Evolutionary conservation across 306 rosid genomes (phyloP), one percentile per base, ranked within the genome.

Genomic region (Sesbania bispinosa): DNA sequence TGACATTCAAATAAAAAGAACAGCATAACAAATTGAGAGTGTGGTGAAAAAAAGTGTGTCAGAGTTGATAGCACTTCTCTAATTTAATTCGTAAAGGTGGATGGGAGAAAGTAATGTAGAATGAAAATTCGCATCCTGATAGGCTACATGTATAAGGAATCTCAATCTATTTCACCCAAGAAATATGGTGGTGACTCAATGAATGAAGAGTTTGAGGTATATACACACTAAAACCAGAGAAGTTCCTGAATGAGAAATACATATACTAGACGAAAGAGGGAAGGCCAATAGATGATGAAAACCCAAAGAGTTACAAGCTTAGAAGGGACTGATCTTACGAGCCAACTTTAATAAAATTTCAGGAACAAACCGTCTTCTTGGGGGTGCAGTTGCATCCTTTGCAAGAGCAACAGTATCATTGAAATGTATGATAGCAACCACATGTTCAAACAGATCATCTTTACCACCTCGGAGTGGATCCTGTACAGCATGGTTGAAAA

Each of bases 401-500:
- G 82, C 84, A 66, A 85, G 91, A 70, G 96, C 93, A 52, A 86
- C 99, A 35, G 74, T 73, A 43, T 91, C 99, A 53, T 74, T 64
- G 4, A 91, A 80, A 77, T 94, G 99, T 73, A 94, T 70, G 10
- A 82, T 50, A 32, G 93, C 52, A 82, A 94, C 81, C 57, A 84
- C 9, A 19, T 82, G 83, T 39, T 94, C 97, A 70, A 94, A 91
- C 75, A 87, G 74, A 52, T 82, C 95, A 35, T 94, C 94, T 73
- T 77, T 86, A 36, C 99, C 99, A 8, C 99, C 99, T 75, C 97
- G 86, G 11, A 95, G 74, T 19, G 99, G 99, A 85, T 95, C 99
- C 99, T 95, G 88, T 20, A 62, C 47, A 72, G 43, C 62, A 75
- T 57, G 63, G 45, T 41, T 53, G 48, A 57, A 10, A 62, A 55